Percentiles rank a stretch among this genome's conserved stretches.
Conservation (phyloP, 371 early-diverging fungal species). For the Haplosporangium sp. region DNA sequence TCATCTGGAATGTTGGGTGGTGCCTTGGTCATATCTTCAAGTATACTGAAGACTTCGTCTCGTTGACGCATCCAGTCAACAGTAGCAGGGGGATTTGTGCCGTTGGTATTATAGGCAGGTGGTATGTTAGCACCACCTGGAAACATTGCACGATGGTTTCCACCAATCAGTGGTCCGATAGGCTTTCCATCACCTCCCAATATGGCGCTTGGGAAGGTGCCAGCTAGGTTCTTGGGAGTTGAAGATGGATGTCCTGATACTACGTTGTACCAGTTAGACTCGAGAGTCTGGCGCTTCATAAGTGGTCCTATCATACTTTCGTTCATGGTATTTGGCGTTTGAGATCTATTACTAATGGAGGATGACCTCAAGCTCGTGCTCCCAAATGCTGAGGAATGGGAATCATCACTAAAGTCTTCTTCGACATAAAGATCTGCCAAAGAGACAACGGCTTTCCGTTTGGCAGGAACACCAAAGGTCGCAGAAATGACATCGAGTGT, state of each 20-base stretch:
- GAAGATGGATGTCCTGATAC: not conserved
- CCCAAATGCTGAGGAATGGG: slow-evolving; percentile 19
- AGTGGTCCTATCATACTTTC: not conserved
- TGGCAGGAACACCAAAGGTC: slow-evolving; percentile 10
- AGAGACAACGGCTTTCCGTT: slow-evolving; percentile 44
- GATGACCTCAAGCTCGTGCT: slow-evolving; percentile 15
- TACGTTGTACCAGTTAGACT: not conserved
- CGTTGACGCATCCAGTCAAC: slow-evolving; percentile 37
- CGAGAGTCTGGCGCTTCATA: slow-evolving; percentile 17
- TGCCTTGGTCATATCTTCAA: slow-evolving; percentile 37
- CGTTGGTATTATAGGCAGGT: not conserved
- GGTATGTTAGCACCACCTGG: not conserved
- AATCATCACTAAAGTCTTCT: not conserved
- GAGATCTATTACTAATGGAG: not conserved
- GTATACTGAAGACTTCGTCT: slow-evolving; percentile 42
- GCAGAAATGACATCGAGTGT: slow-evolving; percentile 31
- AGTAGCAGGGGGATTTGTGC: not conserved
- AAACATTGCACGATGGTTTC: slow-evolving; percentile 1
- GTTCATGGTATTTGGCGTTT: not conserved
- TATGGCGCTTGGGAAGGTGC: slow-evolving; percentile 2
- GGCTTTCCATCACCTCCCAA: slow-evolving; percentile 13
- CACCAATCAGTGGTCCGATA: slow-evolving; percentile 2
- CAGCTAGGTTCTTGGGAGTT: not conserved
- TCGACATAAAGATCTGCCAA: slow-evolving; percentile 40
- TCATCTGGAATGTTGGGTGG: slow-evolving; percentile 14